These are phyloP conservation scores for Escovopsis sp. DNA, from an alignment of 2,329 filamentous ascomycete genomes.

Conservation along the genomic window DNA sequence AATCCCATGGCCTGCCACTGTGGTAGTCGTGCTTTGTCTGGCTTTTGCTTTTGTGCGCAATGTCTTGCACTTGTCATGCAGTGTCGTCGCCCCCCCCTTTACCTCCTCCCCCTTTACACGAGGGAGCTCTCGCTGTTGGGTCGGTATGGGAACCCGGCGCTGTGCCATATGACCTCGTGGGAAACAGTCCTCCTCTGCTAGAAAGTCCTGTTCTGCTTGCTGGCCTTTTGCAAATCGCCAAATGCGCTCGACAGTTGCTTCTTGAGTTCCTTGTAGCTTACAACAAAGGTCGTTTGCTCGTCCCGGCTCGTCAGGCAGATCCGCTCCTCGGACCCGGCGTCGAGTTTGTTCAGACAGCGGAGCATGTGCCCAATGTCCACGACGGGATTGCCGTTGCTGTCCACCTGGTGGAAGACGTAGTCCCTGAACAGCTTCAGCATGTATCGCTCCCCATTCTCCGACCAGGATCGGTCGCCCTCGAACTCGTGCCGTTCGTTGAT, in stretches of 20 bases:
- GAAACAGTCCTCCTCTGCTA: slow-evolving; percentile 11
- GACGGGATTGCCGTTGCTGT: slow-evolving; percentile 67
- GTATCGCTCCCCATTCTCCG: slow-evolving; percentile 84
- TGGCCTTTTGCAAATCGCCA: slow-evolving; percentile 39
- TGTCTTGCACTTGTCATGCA: no score
- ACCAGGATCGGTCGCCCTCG: slow-evolving; percentile 65
- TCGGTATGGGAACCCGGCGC: not conserved
- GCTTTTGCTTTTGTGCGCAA: no score
- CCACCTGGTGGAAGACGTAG: slow-evolving; percentile 94
- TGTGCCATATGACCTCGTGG: not conserved
- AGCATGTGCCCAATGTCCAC: slow-evolving; percentile 82
- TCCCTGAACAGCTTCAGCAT: slow-evolving; percentile 90
- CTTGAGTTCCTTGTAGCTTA: slow-evolving; percentile 82
- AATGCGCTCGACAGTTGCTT: slow-evolving; percentile 45
- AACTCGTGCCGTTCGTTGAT: slow-evolving; percentile 85
- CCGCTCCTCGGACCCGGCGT: slow-evolving; percentile 77
- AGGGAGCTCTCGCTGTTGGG: not conserved
- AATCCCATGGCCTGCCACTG: no score
- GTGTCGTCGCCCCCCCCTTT: no score
- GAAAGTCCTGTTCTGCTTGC: slow-evolving; percentile 21
- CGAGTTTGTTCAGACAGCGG: slow-evolving; percentile 76
- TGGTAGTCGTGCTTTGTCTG: no score
- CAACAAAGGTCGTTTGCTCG: slow-evolving; percentile 75
- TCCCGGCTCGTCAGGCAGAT: slow-evolving; percentile 78
- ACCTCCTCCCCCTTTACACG: no score